Percentiles rank a stretch among this genome's conserved stretches.
Evolutionary conservation across 352 stramenopile species (phyloP).

Genomic region (Pythium apleroticum): DNA sequence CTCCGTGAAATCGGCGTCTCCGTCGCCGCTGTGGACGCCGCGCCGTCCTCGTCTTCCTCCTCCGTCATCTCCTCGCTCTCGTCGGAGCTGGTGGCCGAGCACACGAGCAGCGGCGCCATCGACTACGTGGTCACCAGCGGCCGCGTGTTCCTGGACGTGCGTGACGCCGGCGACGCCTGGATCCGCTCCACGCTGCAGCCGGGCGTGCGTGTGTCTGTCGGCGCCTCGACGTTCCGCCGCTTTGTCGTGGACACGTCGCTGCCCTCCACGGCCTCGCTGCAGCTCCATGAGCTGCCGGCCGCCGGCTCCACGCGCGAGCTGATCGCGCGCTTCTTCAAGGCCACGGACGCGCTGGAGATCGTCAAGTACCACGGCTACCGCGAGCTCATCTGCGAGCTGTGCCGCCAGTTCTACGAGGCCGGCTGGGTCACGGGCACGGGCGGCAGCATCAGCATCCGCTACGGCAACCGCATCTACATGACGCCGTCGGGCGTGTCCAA

Average conservation of each 20-base stretch:
- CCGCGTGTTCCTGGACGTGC: conserved; percentile 58
- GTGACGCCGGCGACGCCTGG: conserved; percentile 71
- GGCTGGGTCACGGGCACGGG: conserved; percentile 96
- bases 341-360: conserved; percentile 45
- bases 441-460: conserved; percentile 92
- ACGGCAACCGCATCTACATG: conserved; percentile 93
- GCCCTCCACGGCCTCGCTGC: conserved; percentile 17
- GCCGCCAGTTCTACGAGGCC: conserved; percentile 68
- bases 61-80: conserved; percentile 17
- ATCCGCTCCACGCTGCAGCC: conserved; percentile 49
- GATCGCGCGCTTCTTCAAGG: conserved; percentile 38
- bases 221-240: conserved; percentile 34
- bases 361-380: conserved; percentile 46
- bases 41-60: not conserved
- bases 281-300: conserved; percentile 11
- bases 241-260: conserved; percentile 40
- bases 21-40: conserved; percentile 8
- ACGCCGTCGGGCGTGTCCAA: conserved; percentile 96
- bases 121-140: conserved; percentile 45
- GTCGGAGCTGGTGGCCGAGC: conserved; percentile 40
- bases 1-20: conserved; percentile 53
- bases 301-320: conserved; percentile 18
- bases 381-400: conserved; percentile 71
- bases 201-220: conserved; percentile 38
- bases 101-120: conserved; percentile 33